A percentile compares a stretch with the other conserved stretches of the same genome.
phyloP scores from a whole-genome alignment of 805 yeast species.

The Debaryomyces prosopidis region DNA sequence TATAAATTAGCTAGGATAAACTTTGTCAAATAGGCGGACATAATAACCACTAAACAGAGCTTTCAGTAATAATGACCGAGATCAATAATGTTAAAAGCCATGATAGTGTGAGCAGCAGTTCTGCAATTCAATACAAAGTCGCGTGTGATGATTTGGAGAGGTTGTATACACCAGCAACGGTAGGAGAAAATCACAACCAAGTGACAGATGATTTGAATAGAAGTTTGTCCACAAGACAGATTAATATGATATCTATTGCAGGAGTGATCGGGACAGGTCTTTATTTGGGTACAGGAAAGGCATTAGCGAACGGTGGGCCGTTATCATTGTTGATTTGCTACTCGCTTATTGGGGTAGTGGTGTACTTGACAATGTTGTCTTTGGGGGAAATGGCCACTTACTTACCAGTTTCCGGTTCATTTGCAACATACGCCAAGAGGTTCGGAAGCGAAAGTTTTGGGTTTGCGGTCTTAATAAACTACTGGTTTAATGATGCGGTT shows the following conservation, averaged over 20 bases:
- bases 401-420: conserved; percentile 57
- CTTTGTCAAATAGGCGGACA: no score
- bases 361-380: conserved; percentile 52
- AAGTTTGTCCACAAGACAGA: conserved; percentile 22
- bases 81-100: no score
- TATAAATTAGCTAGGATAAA: no score
- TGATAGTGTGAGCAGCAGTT: no score
- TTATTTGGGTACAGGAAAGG: conserved; percentile 31
- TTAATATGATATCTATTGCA: conserved; percentile 38
- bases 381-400: conserved; percentile 59
- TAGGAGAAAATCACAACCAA: neutral
- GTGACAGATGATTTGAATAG: conserved; percentile 16
- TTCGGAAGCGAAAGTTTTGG: conserved; percentile 54
- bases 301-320: conserved; percentile 35
- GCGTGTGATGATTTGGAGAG: neutral
- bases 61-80: no score
- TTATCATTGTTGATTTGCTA: conserved; percentile 33
- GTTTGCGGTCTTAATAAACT: conserved; percentile 50
- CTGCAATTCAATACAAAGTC: no score
- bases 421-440: conserved; percentile 49
- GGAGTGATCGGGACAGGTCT: conserved; percentile 40
- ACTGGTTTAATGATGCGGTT: conserved; percentile 54
- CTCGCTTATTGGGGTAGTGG: conserved; percentile 41
- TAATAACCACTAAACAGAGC: no score
- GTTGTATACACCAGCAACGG: neutral